Percentiles rank a stretch among this genome's conserved stretches.
Evolutionary conservation across 805 yeast genomes (phyloP).

Genomic region (Teunomyces atbi): DNA sequence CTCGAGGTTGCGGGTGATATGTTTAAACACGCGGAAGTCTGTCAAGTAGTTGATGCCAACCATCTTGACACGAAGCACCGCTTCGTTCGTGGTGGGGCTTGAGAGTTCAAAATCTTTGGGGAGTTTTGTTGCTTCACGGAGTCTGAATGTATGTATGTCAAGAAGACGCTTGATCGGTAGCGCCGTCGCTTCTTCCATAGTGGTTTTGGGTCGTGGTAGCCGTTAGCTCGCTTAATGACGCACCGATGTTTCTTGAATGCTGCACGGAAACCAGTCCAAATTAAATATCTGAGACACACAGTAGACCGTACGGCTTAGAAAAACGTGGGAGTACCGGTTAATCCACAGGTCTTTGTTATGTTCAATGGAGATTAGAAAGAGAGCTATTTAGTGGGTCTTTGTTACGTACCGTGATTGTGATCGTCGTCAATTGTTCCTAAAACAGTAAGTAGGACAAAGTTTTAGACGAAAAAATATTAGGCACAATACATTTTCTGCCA

Average conservation of each 20-base stretch:
- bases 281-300: not conserved
- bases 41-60: constrained; percentile 25
- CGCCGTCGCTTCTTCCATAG: constrained; percentile 9
- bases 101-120: constrained; percentile 21
- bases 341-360: not conserved
- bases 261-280: not conserved
- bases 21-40: constrained; percentile 22
- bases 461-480: not conserved
- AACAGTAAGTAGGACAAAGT: not conserved
- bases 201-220: not conserved
- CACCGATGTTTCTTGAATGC: not conserved
- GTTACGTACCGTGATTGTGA: not conserved
- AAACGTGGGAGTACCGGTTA: not conserved
- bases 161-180: constrained; percentile 28
- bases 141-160: constrained; percentile 15
- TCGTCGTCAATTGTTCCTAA: not conserved
- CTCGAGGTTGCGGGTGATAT: constrained; percentile 1
- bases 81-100: constrained; percentile 13
- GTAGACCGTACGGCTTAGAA: not conserved
- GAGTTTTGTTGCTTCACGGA: constrained; percentile 25
- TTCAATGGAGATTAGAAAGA: not conserved
- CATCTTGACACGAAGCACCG: constrained; percentile 25
- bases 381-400: not conserved
- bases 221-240: not conserved
- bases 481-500: not conserved